A percentile compares a stretch with the other conserved stretches of the same genome.
phyloP scores from a whole-genome alignment of 768 basidiomycete species.

The Hypholoma fasciculare region DNA sequence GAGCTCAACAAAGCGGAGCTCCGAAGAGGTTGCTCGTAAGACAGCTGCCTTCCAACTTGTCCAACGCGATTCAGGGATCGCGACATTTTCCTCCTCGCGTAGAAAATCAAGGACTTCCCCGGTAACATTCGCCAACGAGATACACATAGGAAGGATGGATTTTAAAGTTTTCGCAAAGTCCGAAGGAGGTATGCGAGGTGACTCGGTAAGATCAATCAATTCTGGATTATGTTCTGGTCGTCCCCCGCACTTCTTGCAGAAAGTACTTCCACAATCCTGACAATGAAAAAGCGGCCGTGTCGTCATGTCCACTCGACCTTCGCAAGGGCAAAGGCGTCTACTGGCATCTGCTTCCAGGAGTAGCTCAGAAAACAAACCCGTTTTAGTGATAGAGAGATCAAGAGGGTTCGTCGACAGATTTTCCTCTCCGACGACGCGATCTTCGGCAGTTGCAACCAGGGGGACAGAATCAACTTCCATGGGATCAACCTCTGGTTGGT shows the following conservation, averaged over 20 bases:
- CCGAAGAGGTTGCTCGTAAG: constrained; percentile 52
- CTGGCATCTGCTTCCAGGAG: constrained; percentile 67
- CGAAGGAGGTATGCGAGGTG: constrained; percentile 68
- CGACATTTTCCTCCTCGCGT: constrained; percentile 34
- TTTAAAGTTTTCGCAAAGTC: constrained; percentile 79
- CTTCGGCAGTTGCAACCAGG: constrained; percentile 26
- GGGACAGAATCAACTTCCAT: constrained; percentile 49
- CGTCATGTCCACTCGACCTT: constrained; percentile 82
- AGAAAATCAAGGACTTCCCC: constrained; percentile 52
- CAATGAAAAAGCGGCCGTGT: constrained; percentile 67
- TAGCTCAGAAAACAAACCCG: constrained; percentile 50
- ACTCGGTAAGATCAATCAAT: constrained; percentile 47
- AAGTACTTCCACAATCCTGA: constrained; percentile 72
- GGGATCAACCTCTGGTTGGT: constrained; percentile 32
- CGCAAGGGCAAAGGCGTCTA: constrained; percentile 85
- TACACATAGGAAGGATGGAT: constrained; percentile 83
- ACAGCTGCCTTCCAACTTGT: constrained; percentile 68
- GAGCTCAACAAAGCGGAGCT: constrained; percentile 81
- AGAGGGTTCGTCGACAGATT: constrained; percentile 62
- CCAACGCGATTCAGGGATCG: constrained; percentile 63
- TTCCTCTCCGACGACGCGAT: constrained; percentile 73
- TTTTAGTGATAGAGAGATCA: constrained; percentile 60
- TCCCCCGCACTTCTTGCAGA: constrained; percentile 86
- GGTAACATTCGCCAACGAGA: constrained; percentile 56
- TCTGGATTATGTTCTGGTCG: constrained; percentile 84